Evolutionary conservation across 176 grass and related monocot species (phyloP), one percentile per base, ranked within the genome.

Genomic region (Avena eriantha): DNA sequence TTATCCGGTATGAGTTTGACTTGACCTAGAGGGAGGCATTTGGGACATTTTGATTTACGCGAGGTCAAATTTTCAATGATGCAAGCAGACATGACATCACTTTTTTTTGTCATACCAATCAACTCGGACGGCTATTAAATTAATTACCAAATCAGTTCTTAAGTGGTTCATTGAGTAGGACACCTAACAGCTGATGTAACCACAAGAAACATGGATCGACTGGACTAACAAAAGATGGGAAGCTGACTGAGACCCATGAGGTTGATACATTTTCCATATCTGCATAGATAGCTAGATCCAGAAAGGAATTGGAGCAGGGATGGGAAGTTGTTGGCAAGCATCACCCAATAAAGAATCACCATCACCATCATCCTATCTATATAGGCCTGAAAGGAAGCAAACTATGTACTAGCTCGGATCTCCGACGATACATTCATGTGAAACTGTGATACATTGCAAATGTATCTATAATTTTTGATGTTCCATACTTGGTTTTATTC

Each of bases 131-230:
- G 84, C 79, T 12, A 45, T 46, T 83, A 31, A 73, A 73, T n/a
- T 9, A 66, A 24, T 61, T 1, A 26, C 23, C 10, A 90, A 82
- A 82, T n/a, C 78, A 86, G 34, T 53, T 24, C 29, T 50, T 54
- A 55, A 43, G 50, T 49, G 16, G 13, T 31, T 78, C 79, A 15
- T 53, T 83, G 1, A 29, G 29, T 78, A 72, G 31, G 53, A 36
- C 79, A 70, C 73, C 64, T 83, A 83, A 86, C 64, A 47, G 53
- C 80, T 87, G 73, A 83, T 90, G 89, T 47, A 79, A 90, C 84
- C 65, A 79, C 54, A 74, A 85, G 81, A 88, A 73, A 34, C 45
- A 53, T 11, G 41, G n/a, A 43, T 84, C 82, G 45, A 45, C n/a
- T 55, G 3, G 78, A 53, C 29, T 78, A 71, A 54, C 7, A 86